Conservation (phyloP, 768 basidiomycete genomes). For the Leccinum subgranulosum region DNA sequence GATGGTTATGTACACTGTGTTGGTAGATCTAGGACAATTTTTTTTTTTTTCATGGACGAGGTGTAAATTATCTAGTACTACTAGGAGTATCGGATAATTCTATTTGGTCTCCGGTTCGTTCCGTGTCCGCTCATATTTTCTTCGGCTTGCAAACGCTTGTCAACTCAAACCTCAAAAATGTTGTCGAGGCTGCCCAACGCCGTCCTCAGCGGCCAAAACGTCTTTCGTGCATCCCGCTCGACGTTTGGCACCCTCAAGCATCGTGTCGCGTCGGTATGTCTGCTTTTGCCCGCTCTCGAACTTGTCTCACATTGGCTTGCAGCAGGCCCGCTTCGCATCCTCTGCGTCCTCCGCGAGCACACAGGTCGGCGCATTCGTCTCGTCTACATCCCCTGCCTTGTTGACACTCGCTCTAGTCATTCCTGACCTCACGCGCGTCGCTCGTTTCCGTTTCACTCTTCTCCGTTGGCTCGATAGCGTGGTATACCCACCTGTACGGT, state of each 20-base stretch:
- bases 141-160: slow-evolving; percentile 41
- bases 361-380: slow-evolving; percentile 50
- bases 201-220: slow-evolving; percentile 59
- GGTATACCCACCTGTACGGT: slow-evolving; percentile 96
- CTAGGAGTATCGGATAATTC: slow-evolving; percentile 10
- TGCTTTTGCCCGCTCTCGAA: slow-evolving; percentile 4
- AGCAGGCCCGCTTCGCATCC: slow-evolving; percentile 71
- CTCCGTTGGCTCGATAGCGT: slow-evolving; percentile 87
- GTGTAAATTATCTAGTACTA: slow-evolving; percentile 29
- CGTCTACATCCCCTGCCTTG: neutral
- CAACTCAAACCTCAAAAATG: slow-evolving; percentile 60
- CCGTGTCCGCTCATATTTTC: slow-evolving; percentile 37
- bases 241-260: slow-evolving; percentile 39
- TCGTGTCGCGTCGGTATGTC: slow-evolving; percentile 51
- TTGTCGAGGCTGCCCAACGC: slow-evolving; percentile 77
- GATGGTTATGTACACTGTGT: slow-evolving; percentile 18
- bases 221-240: slow-evolving; percentile 45
- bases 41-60: slow-evolving; percentile 8
- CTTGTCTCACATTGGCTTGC: slow-evolving; percentile 11
- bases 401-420: slow-evolving; percentile 40
- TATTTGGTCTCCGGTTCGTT: slow-evolving; percentile 45
- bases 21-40: slow-evolving; percentile 6
- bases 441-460: slow-evolving; percentile 73
- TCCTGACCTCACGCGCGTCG: slow-evolving; percentile 68
- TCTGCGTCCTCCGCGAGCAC: slow-evolving; percentile 55